Conservation (phyloP, 192 early-diverging fungal genomes). For the Entomortierella lignicola region DNA sequence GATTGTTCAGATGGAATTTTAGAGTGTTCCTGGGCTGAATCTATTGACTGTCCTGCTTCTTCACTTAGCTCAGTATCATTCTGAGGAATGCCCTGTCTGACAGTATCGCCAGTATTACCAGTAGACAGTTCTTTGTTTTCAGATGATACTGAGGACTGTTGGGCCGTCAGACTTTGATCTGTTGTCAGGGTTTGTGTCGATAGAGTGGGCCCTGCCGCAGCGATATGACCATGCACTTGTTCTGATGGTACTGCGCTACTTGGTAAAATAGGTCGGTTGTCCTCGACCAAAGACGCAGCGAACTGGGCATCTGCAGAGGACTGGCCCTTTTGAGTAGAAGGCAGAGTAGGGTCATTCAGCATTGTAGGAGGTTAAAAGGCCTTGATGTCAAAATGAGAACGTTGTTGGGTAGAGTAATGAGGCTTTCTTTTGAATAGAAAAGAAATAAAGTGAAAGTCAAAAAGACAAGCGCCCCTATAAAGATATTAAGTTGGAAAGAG, state of each 20-base stretch:
- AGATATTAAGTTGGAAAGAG: no score
- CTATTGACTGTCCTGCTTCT: background rate
- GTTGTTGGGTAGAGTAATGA: no score
- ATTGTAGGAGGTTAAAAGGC: no score
- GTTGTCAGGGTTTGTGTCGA: background rate
- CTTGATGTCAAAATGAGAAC: no score
- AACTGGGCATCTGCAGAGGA: background rate
- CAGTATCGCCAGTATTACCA: background rate
- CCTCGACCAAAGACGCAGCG: background rate
- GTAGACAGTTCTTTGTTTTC: background rate
- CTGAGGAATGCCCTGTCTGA: background rate
- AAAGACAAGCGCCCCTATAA: no score
- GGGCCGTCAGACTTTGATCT: background rate
- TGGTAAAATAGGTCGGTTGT: background rate
- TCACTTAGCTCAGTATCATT: background rate
- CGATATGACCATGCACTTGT: background rate
- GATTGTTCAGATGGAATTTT: background rate
- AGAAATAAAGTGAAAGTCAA: no score
- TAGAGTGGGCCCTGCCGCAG: slow-evolving; percentile 5
- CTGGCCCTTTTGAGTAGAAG: background rate
- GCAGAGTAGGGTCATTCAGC: background rate
- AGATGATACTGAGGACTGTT: background rate
- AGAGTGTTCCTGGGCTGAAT: background rate
- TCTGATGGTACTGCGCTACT: slow-evolving; percentile 1
- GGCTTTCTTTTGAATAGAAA: no score